Conservation (phyloP, 345 rosid species). For the Gossypium bickii region DNA sequence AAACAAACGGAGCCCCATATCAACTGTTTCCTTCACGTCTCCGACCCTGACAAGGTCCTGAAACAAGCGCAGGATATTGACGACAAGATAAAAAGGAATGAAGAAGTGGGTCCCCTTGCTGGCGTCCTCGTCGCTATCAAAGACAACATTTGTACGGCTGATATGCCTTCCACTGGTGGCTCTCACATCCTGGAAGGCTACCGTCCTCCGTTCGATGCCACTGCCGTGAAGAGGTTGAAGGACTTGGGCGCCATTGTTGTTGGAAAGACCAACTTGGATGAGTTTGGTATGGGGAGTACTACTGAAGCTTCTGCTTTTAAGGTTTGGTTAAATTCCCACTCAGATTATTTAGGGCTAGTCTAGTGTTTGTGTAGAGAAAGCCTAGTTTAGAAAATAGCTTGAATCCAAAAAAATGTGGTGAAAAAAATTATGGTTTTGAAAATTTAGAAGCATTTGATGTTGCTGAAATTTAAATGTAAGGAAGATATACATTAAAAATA, state of each 20-base stretch:
- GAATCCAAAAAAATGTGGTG: background rate
- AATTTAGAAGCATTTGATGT: background rate
- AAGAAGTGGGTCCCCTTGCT: slow-evolving; percentile 67
- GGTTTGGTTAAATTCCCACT: slow-evolving; percentile 34
- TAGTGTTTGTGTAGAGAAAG: background rate
- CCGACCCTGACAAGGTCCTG: slow-evolving; percentile 40
- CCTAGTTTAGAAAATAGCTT: too few species aligned
- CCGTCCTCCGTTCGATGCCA: slow-evolving; percentile 77
- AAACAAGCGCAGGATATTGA: slow-evolving; percentile 54
- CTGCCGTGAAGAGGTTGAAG: slow-evolving; percentile 61
- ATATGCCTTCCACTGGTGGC: slow-evolving; percentile 87
- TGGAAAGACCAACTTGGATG: slow-evolving; percentile 92
- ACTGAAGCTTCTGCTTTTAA: slow-evolving; percentile 84
- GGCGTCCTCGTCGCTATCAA: slow-evolving; percentile 77
- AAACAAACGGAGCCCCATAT: slow-evolving; percentile 66
- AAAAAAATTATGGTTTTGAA: background rate
- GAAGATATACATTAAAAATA: too few species aligned
- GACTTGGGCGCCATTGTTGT: slow-evolving; percentile 69
- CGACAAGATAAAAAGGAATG: slow-evolving; percentile 41
- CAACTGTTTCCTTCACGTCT: slow-evolving; percentile 71
- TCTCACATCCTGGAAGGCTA: slow-evolving; percentile 69
- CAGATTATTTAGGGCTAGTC: slow-evolving; percentile 19
- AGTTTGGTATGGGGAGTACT: slow-evolving; percentile 92
- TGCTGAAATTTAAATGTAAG: too few species aligned
- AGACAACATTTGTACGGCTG: slow-evolving; percentile 81